These are phyloP conservation scores for Microbotryum violaceum DNA, from an alignment of 1,284 basidiomycete genomes.

Conservation along the genomic window DNA sequence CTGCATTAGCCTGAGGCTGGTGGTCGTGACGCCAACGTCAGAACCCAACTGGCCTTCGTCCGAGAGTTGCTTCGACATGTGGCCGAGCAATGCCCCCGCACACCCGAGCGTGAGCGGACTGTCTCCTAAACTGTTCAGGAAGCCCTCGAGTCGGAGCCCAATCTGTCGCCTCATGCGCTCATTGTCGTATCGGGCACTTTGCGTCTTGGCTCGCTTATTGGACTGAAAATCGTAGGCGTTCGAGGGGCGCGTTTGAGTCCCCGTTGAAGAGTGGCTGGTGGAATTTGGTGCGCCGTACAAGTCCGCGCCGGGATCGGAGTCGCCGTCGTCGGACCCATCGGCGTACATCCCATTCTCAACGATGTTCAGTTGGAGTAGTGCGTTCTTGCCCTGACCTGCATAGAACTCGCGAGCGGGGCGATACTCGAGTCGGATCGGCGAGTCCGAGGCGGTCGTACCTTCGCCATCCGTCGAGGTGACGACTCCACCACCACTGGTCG, in stretches of 20 bases:
- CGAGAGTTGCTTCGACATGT: slow-evolving; percentile 12
- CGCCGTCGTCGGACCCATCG: neutral
- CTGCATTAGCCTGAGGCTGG: slow-evolving; percentile 24
- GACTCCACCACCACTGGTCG: neutral
- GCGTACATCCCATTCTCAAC: slow-evolving; percentile 16
- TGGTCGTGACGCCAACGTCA: slow-evolving; percentile 9
- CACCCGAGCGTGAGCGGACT: slow-evolving; percentile 30
- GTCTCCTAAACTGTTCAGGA: slow-evolving; percentile 13
- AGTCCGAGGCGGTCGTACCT: neutral
- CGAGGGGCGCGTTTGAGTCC: too few relatives aligned
- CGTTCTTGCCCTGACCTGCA: slow-evolving; percentile 22
- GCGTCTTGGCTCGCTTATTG: neutral
- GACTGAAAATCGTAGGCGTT: neutral
- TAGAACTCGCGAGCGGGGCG: slow-evolving; percentile 31
- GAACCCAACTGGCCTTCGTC: slow-evolving; percentile 20
- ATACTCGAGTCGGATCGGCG: slow-evolving; percentile 25
- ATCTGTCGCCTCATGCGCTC: slow-evolving; percentile 17
- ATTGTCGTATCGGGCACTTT: neutral
- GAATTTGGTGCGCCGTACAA: too few relatives aligned
- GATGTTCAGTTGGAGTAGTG: slow-evolving; percentile 20
- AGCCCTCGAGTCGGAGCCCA: slow-evolving; percentile 19
- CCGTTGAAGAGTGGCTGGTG: too few relatives aligned
- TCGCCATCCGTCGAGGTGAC: neutral
- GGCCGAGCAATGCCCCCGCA: slow-evolving; percentile 25
- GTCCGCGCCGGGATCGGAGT: neutral